A percentile compares a stretch with the other conserved stretches of the same genome.
Conservation (phyloP, 2,329 filamentous ascomycete species). For the Exophiala bonariae region DNA sequence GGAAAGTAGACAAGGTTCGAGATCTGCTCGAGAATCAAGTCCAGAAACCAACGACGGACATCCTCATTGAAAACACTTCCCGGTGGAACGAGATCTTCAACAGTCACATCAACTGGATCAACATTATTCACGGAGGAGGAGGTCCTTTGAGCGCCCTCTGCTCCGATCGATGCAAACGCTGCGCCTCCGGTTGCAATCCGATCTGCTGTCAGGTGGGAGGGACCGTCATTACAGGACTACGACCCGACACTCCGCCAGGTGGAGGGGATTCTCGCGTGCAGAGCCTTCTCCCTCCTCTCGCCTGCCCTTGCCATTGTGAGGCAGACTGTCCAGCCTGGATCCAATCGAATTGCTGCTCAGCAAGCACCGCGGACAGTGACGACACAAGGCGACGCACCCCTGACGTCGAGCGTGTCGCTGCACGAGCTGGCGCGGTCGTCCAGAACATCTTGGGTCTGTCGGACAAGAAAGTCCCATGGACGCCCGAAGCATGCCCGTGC, state of each 20-base stretch:
- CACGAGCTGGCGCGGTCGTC: background rate
- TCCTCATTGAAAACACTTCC: background rate
- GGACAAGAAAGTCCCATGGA: background rate
- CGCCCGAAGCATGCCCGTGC: background rate
- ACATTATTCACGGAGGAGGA: constrained; percentile 9
- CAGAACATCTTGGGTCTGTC: background rate
- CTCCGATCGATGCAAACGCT: constrained; percentile 8
- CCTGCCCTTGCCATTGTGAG: constrained; percentile 17
- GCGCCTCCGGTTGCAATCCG: constrained; percentile 14
- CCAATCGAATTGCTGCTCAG: constrained; percentile 13
- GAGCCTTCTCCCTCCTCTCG: constrained; percentile 7
- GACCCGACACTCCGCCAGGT: background rate
- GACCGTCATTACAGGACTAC: background rate
- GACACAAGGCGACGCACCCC: background rate
- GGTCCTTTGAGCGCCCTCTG: constrained; percentile 2
- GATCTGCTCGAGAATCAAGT: background rate
- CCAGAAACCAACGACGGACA: background rate
- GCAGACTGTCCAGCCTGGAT: constrained; percentile 7
- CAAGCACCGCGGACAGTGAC: background rate
- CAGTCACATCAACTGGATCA: constrained; percentile 14
- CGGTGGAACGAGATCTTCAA: constrained; percentile 4
- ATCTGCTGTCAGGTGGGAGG: constrained; percentile 9
- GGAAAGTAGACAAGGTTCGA: background rate
- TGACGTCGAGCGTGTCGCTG: background rate
- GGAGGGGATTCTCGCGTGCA: background rate